Evolutionary conservation across 1,284 basidiomycete species (phyloP), one percentile per base, ranked within the genome.

Genomic region (Papiliotrema laurentii): DNA sequence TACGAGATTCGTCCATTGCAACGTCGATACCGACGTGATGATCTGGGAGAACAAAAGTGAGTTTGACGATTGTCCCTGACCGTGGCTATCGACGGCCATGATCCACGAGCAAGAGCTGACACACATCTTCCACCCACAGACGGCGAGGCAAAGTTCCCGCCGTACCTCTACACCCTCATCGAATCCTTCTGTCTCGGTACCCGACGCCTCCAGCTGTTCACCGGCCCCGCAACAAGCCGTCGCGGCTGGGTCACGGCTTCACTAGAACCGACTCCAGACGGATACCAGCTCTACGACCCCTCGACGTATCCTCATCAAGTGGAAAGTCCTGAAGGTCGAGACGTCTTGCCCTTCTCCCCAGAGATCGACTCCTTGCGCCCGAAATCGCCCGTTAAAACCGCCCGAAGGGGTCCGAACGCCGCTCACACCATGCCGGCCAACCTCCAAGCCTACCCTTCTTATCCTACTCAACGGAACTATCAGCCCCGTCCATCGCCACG

Each of bases 111-210:
- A 9, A 26, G 21, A 25, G 13, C 9, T 19, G 21, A 10, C 13
- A 43, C 28, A 28, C 18, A 27, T 3, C 9, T 14, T 21, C 2
- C 5, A 27, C 49, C 47, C 35, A 56, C 41, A 41, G 21, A 21
- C 10, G 22, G 45, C 16, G 42, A 21, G 25, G 82, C 11, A 78
- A 83, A 51, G 89, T 96, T 74, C 24, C 94, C 94, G 1, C 89
- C 91, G 18, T 94, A 98, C 68, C 87, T 94, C 76, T 93, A 97
- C 75, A 85, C 85, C 10, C 80, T 97, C 27, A 87, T 97, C 64
- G 94, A 99, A 72, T 97, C 96, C 74, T 98, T 99, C 70, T 97
- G 94, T 67, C 85, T 96, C 47, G 94, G 94, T 11, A 82, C 87
- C 0, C 85, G 94, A 7, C 83, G 94, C 1, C 81, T 99, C 21